Percentiles rank a stretch among this genome's conserved stretches.
Conservation (phyloP, 192 early-diverging fungal species). For the Lunasporangiospora selenospora region DNA sequence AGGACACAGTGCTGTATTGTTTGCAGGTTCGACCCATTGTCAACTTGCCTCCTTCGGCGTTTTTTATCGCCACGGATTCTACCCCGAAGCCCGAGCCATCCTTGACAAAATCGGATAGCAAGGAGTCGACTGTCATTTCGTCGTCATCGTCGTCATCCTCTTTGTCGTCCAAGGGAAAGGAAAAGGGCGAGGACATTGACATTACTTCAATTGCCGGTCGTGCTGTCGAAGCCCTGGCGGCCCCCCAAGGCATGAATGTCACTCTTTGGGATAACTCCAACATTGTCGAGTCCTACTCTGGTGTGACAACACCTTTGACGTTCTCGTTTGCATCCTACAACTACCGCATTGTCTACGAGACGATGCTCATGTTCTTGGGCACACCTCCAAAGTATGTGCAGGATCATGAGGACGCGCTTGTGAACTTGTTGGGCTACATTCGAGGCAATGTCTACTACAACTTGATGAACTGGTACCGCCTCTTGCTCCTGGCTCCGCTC, state of each 20-base stretch:
- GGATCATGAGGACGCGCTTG: conserved; percentile 28
- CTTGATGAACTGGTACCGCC: conserved; percentile 48
- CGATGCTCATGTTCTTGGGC: conserved; percentile 38
- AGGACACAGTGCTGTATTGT: conserved; percentile 33
- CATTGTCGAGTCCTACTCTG: conserved; percentile 49
- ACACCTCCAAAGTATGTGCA: conserved; percentile 34
- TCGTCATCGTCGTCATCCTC: no score
- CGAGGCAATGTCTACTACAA: conserved; percentile 49
- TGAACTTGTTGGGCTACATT: conserved; percentile 40
- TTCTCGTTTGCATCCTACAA: conserved; percentile 47
- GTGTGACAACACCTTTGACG: conserved; percentile 37
- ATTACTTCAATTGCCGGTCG: conserved; percentile 27
- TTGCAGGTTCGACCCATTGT: conserved; percentile 44
- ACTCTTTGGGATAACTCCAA: conserved; percentile 47
- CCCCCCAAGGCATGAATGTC: conserved; percentile 44
- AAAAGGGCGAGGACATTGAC: conserved; percentile 9
- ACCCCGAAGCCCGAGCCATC: conserved; percentile 9
- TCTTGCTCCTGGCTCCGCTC: conserved; percentile 31
- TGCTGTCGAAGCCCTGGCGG: conserved; percentile 34
- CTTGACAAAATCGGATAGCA: conserved; percentile 1
- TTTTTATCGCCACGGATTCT: conserved; percentile 35
- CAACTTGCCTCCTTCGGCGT: conserved; percentile 34
- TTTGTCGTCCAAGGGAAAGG: conserved; percentile 20
- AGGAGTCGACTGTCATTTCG: neutral
- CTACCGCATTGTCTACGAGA: conserved; percentile 46